Evolutionary conservation across 164 flowering plant genomes (phyloP).

Genomic region (Nymphaea colorata): DNA sequence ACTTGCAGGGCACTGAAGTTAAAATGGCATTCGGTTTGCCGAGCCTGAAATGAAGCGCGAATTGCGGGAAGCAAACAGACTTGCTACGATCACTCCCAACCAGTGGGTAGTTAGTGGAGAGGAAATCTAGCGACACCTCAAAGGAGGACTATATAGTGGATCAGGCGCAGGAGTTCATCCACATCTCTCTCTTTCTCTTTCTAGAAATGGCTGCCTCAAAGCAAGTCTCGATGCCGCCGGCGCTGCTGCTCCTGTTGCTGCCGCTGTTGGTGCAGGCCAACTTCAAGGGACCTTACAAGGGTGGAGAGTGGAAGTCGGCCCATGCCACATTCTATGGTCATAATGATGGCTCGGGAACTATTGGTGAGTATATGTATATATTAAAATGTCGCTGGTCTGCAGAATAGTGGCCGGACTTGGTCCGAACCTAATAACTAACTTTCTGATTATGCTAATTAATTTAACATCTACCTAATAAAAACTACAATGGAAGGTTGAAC

Average conservation of each 20-base stretch:
- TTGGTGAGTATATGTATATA: background rate
- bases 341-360: background rate
- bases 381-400: background rate
- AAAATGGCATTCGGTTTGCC: background rate
- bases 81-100: background rate
- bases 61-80: background rate
- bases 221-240: background rate
- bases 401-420: too few species aligned
- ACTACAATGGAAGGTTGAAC: too few species aligned
- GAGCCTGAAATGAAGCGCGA: background rate
- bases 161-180: background rate
- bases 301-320: conserved; percentile 1
- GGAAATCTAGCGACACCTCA: too few species aligned
- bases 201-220: background rate
- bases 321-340: conserved; percentile 2
- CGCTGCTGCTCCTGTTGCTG: background rate
- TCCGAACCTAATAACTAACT: too few species aligned
- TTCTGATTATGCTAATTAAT: too few species aligned
- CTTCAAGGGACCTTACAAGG: background rate
- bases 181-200: background rate
- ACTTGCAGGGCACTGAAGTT: too few species aligned
- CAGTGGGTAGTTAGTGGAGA: background rate
- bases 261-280: background rate
- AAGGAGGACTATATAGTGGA: background rate
- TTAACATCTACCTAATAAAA: too few species aligned